Conservation (phyloP, 2,329 filamentous ascomycete species). For the Penicillium rolfsii region DNA sequence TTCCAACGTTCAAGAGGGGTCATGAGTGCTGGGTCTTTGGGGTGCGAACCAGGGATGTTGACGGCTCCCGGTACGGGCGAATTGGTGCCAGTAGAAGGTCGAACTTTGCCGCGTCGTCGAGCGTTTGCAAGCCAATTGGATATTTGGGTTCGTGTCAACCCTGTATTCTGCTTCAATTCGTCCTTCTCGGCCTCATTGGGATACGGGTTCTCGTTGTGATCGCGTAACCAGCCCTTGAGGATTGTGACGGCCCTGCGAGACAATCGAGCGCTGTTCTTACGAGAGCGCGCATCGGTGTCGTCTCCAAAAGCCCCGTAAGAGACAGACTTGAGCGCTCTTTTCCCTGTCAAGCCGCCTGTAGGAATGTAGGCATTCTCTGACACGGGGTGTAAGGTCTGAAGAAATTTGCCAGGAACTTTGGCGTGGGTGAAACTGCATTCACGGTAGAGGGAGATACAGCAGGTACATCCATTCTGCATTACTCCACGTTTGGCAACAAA, state of each 20-base stretch:
- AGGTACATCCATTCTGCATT: constrained; percentile 51
- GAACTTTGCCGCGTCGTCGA: constrained; percentile 77
- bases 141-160: constrained; percentile 80
- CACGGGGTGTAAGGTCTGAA: constrained; percentile 51
- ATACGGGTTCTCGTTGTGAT: constrained; percentile 81
- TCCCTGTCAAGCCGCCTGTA: constrained; percentile 45
- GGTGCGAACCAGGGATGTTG: constrained; percentile 66
- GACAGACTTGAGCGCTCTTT: constrained; percentile 47
- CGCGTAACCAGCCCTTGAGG: constrained; percentile 81
- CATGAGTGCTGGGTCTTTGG: constrained; percentile 56
- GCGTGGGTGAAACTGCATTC: constrained; percentile 53
- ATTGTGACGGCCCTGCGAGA: constrained; percentile 78
- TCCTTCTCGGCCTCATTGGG: constrained; percentile 87
- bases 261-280: constrained; percentile 75
- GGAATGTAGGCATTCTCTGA: constrained; percentile 47
- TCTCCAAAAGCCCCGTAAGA: constrained; percentile 39
- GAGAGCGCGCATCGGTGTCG: constrained; percentile 44
- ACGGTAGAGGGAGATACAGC: constrained; percentile 52
- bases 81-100: constrained; percentile 63
- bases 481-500: constrained; percentile 50
- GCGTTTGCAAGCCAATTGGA: constrained; percentile 93
- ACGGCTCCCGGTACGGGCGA: constrained; percentile 74
- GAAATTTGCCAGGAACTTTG: constrained; percentile 45
- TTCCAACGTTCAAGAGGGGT: constrained; percentile 72
- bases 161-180: constrained; percentile 74